Evolutionary conservation across 306 rosid genomes (phyloP), one percentile per base, ranked within the genome.

Genomic region (Gleditsia sinensis): DNA sequence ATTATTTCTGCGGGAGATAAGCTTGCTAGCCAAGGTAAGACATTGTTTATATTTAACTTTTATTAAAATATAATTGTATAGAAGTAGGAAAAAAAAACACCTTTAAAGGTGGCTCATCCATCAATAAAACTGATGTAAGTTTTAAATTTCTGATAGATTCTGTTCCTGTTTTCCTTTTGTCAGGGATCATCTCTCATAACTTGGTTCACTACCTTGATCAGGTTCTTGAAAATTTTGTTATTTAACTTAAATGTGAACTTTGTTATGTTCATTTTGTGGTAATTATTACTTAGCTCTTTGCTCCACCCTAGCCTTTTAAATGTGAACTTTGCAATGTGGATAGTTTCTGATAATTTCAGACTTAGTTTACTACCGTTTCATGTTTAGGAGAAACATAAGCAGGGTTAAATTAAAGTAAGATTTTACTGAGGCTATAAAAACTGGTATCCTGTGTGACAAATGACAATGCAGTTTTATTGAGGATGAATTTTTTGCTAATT

Each of bases 1-100:
- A 78, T 40, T 94, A 80, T 90, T 87, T 71, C 83, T 88, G 69
- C 86, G 88, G 82, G 92, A 92, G 83, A 27, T 80, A 36, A 32
- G 63, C 78, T 23, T 75, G 57, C 20, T 88, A 58, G 76, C 76
- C 76, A 90, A 77, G 95, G 99, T 92, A 81, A 83, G 86, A 45
- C 28, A 33, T 48, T 76, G 14, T 16, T 78, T 59, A 9, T 60
- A 60, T 67, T 66, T 24, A 49, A 60, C n/a, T 13, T 65, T 57
- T 48, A 66, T 61, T 54, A 27, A 20, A 34, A 53, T 10, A 20
- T 32, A 11, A 16, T 32, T 7, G 20, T 7, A 16, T 16, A 33
- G 10, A 23, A 36, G 36, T 61, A 17, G 28, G 16, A 9, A 61
- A 19, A 19, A 33, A 19, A n/a, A 19, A 17, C 20, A 48, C 30